Percentiles rank a stretch among this genome's conserved stretches.
phyloP scores from a whole-genome alignment of 2,329 filamentous ascomycete genomes.

The Graphiopsis chlorocephala region DNA sequence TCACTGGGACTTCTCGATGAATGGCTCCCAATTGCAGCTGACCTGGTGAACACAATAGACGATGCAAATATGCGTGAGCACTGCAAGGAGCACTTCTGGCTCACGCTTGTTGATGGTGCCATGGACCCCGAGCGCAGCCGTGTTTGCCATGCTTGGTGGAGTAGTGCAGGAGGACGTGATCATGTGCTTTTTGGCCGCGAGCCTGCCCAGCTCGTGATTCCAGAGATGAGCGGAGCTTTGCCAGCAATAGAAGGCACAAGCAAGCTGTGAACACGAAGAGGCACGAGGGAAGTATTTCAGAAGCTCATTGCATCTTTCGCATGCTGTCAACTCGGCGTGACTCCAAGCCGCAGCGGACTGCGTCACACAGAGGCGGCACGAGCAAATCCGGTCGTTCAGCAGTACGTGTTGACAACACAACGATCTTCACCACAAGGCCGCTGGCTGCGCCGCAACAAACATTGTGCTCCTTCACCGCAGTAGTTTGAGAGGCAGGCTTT shows the following conservation, averaged over 20 bases:
- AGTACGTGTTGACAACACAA: not conserved
- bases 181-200: constrained; percentile 50
- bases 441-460: not conserved
- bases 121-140: constrained; percentile 83
- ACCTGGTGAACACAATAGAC: constrained; percentile 62
- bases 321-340: not conserved
- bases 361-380: not conserved
- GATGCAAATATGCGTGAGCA: constrained; percentile 61
- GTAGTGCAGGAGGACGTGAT: constrained; percentile 59
- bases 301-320: not conserved
- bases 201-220: constrained; percentile 34
- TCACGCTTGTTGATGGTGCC: constrained; percentile 74
- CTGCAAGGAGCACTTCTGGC: constrained; percentile 72
- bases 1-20: constrained; percentile 69
- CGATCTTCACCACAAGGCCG: not conserved
- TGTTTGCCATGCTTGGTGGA: constrained; percentile 85
- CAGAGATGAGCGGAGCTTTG: constrained; percentile 57
- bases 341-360: not conserved
- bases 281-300: not conserved
- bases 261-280: constrained; percentile 1
- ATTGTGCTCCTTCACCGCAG: constrained; percentile 1
- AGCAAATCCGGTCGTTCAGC: not conserved
- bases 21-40: constrained; percentile 72
- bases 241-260: constrained; percentile 23
- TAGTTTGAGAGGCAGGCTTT: too few relatives aligned